Percentiles rank a stretch among this genome's conserved stretches.
These are phyloP conservation scores for Mycosarcoma mackinlayi DNA, from an alignment of 1,284 basidiomycete species.

Conservation along the genomic window DNA sequence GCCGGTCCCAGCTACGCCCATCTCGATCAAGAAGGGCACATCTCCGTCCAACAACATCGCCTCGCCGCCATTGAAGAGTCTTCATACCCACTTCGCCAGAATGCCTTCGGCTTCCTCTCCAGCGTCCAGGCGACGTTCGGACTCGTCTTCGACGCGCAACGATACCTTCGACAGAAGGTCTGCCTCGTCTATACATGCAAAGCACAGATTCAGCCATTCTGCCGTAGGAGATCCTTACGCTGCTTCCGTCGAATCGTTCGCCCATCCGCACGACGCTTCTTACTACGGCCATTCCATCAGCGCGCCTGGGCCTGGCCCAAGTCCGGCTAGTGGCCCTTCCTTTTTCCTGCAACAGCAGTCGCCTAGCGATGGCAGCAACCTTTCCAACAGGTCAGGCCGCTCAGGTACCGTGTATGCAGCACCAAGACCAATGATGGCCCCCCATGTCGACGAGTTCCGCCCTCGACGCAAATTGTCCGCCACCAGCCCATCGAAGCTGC, in stretches of 20 bases:
- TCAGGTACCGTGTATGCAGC: constrained; percentile 29
- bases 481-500: constrained; percentile 4
- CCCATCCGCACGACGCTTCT: constrained; percentile 29
- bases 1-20: constrained; percentile 19
- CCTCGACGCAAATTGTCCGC: constrained; percentile 29
- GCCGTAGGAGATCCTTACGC: constrained; percentile 6
- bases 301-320: constrained; percentile 7
- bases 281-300: constrained; percentile 33
- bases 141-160: constrained; percentile 18
- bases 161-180: constrained; percentile 18
- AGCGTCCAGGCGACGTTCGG: constrained; percentile 26
- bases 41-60: constrained; percentile 17
- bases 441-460: constrained; percentile 9
- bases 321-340: constrained; percentile 12
- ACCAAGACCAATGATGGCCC: constrained; percentile 16
- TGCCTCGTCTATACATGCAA: neutral
- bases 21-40: constrained; percentile 6
- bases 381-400: constrained; percentile 32
- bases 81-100: constrained; percentile 8
- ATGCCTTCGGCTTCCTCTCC: constrained; percentile 25
- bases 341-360: constrained; percentile 45
- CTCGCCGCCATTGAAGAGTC: constrained; percentile 17
- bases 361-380: constrained; percentile 33
- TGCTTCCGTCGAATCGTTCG: constrained; percentile 14
- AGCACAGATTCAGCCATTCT: constrained; percentile 24